Base-by-base conservation (phyloP, 164 flowering plant genomes). In the Saururus chinensis region DNA sequence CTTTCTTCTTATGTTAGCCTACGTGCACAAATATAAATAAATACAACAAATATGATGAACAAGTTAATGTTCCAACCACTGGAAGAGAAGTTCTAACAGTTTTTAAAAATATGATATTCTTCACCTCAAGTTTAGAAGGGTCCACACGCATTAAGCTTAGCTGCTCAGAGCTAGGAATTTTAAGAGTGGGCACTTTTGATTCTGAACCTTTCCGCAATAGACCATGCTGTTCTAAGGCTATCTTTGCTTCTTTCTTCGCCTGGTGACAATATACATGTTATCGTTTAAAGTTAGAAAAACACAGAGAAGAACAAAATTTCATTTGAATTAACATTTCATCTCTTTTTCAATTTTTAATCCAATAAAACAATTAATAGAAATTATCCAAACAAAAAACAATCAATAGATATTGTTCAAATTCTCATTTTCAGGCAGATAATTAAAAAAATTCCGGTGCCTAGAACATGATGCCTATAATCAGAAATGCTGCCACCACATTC, bases 91-190 rank as follows among this genome's bases (percentile, higher is more conserved):
- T 55, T 58, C 12, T 9, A 35, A 16, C 3, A 37, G 4, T 4
- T 37, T 30, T 37, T 4, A 1, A 58, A 58, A 4, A 24, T 23
- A 64, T 10, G 45, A 63, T 12, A 45, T 17, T 45, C 66, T 83
- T 75, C 63, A 87, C 96, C 79, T 85, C 96, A 65, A 93, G 89
- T 75, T 60, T 76, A 19, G 83, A 70, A 66, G 91, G 84, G 74
- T 93, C 87, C 26, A 93, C 76, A 56, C 88, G 79, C 73, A 80
- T 93, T 6, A 58, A 19, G 61, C 85, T 80, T 53, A 92, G 76
- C 65, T 87, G 79, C 65, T 84, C 95, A 61, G 95, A 74, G 75
- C 60, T 79, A 12, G 91, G 90, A 65, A 85, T 49, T 71, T 78
- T 84, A 19, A 82, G 30, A 17, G 49, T 17, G 17, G 67, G 21